These are phyloP conservation scores for Dorcoceras hygrometricum DNA, from an alignment of 257 asterid species.

Conservation along the genomic window DNA sequence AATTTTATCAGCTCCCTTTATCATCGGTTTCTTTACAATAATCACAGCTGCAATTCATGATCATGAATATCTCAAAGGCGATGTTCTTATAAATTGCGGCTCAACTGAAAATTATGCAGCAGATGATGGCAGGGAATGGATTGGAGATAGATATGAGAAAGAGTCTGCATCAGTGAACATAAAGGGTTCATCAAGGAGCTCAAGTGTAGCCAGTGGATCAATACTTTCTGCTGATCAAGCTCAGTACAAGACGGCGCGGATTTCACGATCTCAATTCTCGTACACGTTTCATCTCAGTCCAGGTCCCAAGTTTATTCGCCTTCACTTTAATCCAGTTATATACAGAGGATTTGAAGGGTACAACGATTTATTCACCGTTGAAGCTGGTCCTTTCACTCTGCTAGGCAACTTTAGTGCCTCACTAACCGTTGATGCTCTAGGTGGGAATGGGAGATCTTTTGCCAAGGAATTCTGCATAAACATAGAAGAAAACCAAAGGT, in stretches of 20 bases:
- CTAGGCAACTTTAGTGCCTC: slow-evolving; percentile 13
- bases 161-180: not conserved
- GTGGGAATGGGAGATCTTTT: not conserved
- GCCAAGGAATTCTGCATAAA: slow-evolving; percentile 14
- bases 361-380: slow-evolving; percentile 5
- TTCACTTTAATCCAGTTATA: slow-evolving; percentile 5
- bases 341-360: not conserved
- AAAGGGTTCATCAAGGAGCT: not conserved
- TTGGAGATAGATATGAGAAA: not conserved
- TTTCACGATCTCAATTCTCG: slow-evolving; percentile 7
- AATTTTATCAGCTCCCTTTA: not conserved
- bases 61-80: not conserved
- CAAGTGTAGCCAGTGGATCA: not conserved
- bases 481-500: not conserved
- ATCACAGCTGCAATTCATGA: not conserved
- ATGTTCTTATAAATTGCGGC: not conserved
- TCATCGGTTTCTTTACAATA: not conserved
- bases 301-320: slow-evolving; percentile 16
- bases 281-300: slow-evolving; percentile 9
- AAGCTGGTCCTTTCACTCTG: not conserved
- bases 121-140: not conserved
- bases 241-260: slow-evolving; percentile 16
- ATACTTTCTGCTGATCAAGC: not conserved
- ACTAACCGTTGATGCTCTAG: slow-evolving; percentile 10
- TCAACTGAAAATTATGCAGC: not conserved